Percentiles rank a stretch among this genome's conserved stretches.
phyloP scores from a whole-genome alignment of 345 rosid species.

The Acer yangbiense region DNA sequence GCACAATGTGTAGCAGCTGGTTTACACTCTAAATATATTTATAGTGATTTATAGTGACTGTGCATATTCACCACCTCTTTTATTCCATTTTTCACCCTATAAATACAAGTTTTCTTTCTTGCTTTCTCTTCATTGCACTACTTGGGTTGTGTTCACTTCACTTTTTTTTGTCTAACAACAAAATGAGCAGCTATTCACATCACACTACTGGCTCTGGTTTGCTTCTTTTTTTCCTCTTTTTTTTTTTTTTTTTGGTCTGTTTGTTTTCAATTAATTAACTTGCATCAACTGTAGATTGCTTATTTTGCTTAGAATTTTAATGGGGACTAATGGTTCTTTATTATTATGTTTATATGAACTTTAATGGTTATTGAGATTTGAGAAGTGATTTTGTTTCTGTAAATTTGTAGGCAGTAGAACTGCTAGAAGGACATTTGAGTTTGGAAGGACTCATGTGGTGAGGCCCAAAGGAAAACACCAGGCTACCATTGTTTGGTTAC shows the following conservation, averaged over 20 bases:
- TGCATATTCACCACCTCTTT: conserved; percentile 49
- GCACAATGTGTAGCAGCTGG: conserved; percentile 36
- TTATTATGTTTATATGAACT: conserved; percentile 12
- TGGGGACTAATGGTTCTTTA: background rate
- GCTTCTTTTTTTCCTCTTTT: conserved; percentile 24
- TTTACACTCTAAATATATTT: conserved; percentile 38
- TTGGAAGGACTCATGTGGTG: conserved; percentile 78
- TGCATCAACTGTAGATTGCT: background rate
- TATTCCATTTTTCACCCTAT: conserved; percentile 63
- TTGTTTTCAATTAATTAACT: background rate
- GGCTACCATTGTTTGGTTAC: conserved; percentile 77
- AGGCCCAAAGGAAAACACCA: conserved; percentile 80
- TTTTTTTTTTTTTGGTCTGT: background rate
- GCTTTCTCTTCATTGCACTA: conserved; percentile 30
- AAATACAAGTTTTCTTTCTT: conserved; percentile 42
- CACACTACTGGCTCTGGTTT: conserved; percentile 71
- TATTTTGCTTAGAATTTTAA: background rate
- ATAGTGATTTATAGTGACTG: conserved; percentile 23
- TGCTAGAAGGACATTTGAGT: conserved; percentile 60
- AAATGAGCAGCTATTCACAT: conserved; percentile 77
- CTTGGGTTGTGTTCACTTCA: conserved; percentile 10
- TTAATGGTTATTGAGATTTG: background rate
- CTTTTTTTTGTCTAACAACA: conserved; percentile 12
- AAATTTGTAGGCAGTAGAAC: conserved; percentile 59
- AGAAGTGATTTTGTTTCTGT: conserved; percentile 12